These are phyloP conservation scores for Neofusicoccum kwambonambiense DNA, from an alignment of 2,329 filamentous ascomycete species.

Conservation along the genomic window DNA sequence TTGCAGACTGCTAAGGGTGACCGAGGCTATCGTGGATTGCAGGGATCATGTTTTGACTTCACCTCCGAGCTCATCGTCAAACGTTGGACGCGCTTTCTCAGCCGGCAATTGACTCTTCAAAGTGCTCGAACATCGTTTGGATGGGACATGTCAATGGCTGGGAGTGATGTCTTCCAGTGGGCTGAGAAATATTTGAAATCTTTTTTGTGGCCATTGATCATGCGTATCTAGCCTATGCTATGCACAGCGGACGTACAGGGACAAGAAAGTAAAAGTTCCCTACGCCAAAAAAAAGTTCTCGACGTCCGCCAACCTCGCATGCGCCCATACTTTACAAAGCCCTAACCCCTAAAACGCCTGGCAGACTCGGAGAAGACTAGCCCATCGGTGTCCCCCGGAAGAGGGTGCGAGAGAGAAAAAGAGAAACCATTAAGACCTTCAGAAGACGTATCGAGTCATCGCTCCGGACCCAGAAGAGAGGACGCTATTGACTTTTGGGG, in stretches of 20 bases:
- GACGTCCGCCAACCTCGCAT: slow-evolving; percentile 11
- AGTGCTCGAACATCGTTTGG: too few species aligned
- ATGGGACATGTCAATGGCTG: too few species aligned
- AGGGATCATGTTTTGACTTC: too few species aligned
- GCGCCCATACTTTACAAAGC: slow-evolving; percentile 16
- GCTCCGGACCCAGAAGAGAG: slow-evolving; percentile 8
- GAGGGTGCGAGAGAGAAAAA: slow-evolving; percentile 6
- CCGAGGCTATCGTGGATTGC: too few species aligned
- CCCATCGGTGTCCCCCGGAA: background rate
- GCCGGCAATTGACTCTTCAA: too few species aligned
- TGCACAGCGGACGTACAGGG: slow-evolving; percentile 13
- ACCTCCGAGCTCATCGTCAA: too few species aligned
- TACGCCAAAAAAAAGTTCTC: slow-evolving; percentile 6
- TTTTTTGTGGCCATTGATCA: background rate
- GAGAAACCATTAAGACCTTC: slow-evolving; percentile 15
- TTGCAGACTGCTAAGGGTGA: too few species aligned
- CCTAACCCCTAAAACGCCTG: slow-evolving; percentile 13
- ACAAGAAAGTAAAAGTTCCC: slow-evolving; percentile 4
- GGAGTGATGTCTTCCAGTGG: too few species aligned
- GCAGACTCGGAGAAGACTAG: slow-evolving; percentile 1
- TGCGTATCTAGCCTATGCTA: slow-evolving; percentile 16
- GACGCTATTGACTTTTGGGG: slow-evolving; percentile 14
- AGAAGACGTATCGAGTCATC: slow-evolving; percentile 9
- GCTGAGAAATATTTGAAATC: background rate
- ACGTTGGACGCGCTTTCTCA: too few species aligned